These are phyloP conservation scores for Aspergillus cristatus DNA, from an alignment of 495 filamentous ascomycete genomes.

Conservation along the genomic window DNA sequence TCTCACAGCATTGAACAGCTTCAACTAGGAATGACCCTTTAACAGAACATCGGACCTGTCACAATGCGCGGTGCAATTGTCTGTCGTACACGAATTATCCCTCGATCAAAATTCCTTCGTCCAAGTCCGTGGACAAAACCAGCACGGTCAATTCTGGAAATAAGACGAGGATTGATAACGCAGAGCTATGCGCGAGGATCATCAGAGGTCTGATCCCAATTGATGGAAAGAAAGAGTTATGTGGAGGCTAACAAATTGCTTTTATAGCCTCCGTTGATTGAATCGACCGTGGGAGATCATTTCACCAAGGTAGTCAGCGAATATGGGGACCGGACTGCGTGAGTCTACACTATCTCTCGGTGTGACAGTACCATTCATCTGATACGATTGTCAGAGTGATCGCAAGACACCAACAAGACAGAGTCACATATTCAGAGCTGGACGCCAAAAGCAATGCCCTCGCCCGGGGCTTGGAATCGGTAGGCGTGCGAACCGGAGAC, in stretches of 20 bases:
- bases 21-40: too few species aligned
- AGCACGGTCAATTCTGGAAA: not conserved
- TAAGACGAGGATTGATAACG: conserved; percentile 29
- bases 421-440: conserved; percentile 64
- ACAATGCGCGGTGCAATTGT: too few species aligned
- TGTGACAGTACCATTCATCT: not conserved
- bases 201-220: conserved; percentile 22
- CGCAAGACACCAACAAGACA: conserved; percentile 51
- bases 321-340: conserved; percentile 72
- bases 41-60: too few species aligned
- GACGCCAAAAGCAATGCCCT: conserved; percentile 69
- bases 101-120: conserved; percentile 2
- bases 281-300: conserved; percentile 72
- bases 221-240: not conserved
- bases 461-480: conserved; percentile 59
- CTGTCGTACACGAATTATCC: not conserved
- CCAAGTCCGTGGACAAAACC: not conserved
- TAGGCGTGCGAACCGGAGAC: conserved; percentile 77
- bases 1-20: too few species aligned
- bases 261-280: conserved; percentile 58
- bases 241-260: not conserved
- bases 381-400: conserved; percentile 43
- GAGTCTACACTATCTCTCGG: conserved; percentile 11
- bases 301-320: conserved; percentile 60
- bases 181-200: conserved; percentile 39